Evolutionary conservation across 75 land plant species (phyloP).

Genomic region (Pseudotsuga menziesii): DNA sequence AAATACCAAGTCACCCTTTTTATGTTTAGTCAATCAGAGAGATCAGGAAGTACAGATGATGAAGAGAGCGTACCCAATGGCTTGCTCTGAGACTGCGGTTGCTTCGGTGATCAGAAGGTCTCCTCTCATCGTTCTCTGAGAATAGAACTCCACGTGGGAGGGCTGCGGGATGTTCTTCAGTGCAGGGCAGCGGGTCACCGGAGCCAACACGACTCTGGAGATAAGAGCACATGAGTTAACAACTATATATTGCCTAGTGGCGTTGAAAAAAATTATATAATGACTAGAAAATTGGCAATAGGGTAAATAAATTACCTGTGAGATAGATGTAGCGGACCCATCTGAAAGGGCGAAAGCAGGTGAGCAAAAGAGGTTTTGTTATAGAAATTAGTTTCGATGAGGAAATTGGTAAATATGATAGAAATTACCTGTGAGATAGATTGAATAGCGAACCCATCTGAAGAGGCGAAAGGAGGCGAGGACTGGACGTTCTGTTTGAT

Average conservation of each 20-base stretch:
- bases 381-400: too few relatives aligned
- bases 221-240: neutral
- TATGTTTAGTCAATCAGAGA: neutral
- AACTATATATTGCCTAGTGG: too few relatives aligned
- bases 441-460: neutral
- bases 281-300: too few relatives aligned
- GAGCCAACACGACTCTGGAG: constrained; percentile 17
- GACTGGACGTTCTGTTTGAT: too few relatives aligned
- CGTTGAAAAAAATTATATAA: neutral
- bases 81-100: constrained; percentile 3
- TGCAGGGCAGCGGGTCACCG: constrained; percentile 10
- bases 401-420: too few relatives aligned
- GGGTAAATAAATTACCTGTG: too few relatives aligned
- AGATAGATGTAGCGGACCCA: too few relatives aligned
- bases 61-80: neutral
- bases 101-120: constrained; percentile 27
- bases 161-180: constrained; percentile 15
- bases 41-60: too few relatives aligned
- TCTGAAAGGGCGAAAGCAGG: too few relatives aligned
- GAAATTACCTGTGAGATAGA: too few relatives aligned
- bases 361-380: too few relatives aligned
- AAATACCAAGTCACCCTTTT: too few relatives aligned
- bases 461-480: neutral
- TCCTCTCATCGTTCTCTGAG: constrained; percentile 19
- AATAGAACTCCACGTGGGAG: constrained; percentile 14